Base-by-base conservation (phyloP, 2,329 filamentous ascomycete genomes). In the Dactylonectria estremocensis region DNA sequence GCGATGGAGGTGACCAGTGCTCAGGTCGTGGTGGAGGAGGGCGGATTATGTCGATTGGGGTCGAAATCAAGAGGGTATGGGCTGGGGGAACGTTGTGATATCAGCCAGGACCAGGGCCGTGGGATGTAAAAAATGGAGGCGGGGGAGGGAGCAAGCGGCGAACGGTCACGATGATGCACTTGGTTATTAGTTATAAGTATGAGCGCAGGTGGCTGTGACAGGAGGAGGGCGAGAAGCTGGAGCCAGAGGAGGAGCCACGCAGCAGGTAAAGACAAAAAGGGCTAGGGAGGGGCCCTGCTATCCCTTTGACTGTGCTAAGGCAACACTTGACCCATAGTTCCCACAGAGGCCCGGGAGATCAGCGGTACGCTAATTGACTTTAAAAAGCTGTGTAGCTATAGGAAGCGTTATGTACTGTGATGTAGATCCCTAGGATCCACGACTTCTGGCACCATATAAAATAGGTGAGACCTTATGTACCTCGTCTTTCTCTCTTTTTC, bases 101-200 rank as follows among this genome's bases (percentile, higher is more conserved):
- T 66, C 63, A 14, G 57, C 50, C 63, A 66, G 63, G 63, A 61
- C 50, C 63, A 66, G 63, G 63, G 63, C 57, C 16, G 63, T 33
- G 28, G 45, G 50, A 61, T 64, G 55, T 22, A 55, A 28, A 49
- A 65, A 66, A 66, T 56, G 57, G 63, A 61, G 43, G 37, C 40
- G 63, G 61, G 54, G 64, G 24, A 66, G 68, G 61, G 55, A 59
- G 46, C 52, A 45, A 60, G 68, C 67, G 67, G 62, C 58, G n/a
- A n/a, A n/a, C n/a, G n/a, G n/a, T n/a, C n/a, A n/a, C n/a, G n/a
- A n/a, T n/a, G n/a, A n/a, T n/a, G n/a, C n/a, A n/a, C n/a, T n/a
- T n/a, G n/a, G n/a, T n/a, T n/a, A n/a, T 75, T 66, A 69, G 69
- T 71, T 72, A 57, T 68, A 75, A 70, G 72, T 69, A 69, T 74